A percentile compares a stretch with the other conserved stretches of the same genome.
phyloP scores from a whole-genome alignment of 805 yeast genomes.

The Kodamaea sagamina region DNA sequence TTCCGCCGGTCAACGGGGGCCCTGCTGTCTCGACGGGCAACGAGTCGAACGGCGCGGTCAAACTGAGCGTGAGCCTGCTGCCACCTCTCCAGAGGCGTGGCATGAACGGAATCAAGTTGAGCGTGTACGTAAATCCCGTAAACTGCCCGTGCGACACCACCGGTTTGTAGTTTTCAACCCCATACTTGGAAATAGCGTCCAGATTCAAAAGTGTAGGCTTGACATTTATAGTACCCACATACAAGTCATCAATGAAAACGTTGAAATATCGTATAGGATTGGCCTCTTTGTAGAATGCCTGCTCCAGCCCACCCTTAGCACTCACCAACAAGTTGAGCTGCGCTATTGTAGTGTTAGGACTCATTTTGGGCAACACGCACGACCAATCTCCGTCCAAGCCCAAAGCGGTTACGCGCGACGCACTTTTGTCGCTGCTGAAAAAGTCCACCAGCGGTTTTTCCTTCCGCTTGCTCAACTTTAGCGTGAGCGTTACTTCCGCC shows the following conservation, averaged over 20 bases:
- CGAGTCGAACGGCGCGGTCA: conserved; percentile 8
- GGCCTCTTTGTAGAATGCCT: conserved; percentile 22
- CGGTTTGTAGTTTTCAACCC: conserved; percentile 23
- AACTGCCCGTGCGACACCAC: conserved; percentile 29
- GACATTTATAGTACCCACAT: conserved; percentile 26
- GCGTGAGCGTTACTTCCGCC: conserved; percentile 4
- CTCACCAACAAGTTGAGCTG: conserved; percentile 29
- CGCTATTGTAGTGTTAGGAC: conserved; percentile 25
- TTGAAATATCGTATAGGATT: conserved; percentile 25
- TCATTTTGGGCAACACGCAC: conserved; percentile 2
- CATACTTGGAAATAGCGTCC: conserved; percentile 20
- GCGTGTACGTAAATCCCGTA: conserved; percentile 28
- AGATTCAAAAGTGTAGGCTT: conserved; percentile 32
- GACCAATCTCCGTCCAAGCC: conserved; percentile 6
- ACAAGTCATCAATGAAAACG: conserved; percentile 24
- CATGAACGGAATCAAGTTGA: conserved; percentile 29
- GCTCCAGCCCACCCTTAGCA: conserved; percentile 27
- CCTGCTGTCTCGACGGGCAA: conserved; percentile 1
- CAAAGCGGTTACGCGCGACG: conserved; percentile 1
- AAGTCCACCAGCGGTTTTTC: conserved; percentile 12
- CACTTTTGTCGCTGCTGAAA: conserved; percentile 10
- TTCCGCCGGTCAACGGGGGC: background rate
- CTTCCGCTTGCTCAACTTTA: conserved; percentile 8
- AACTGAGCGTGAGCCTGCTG: conserved; percentile 20
- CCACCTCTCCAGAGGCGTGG: conserved; percentile 30